Conservation (phyloP, 2,329 filamentous ascomycete genomes). For the Sarocladium strictum region DNA sequence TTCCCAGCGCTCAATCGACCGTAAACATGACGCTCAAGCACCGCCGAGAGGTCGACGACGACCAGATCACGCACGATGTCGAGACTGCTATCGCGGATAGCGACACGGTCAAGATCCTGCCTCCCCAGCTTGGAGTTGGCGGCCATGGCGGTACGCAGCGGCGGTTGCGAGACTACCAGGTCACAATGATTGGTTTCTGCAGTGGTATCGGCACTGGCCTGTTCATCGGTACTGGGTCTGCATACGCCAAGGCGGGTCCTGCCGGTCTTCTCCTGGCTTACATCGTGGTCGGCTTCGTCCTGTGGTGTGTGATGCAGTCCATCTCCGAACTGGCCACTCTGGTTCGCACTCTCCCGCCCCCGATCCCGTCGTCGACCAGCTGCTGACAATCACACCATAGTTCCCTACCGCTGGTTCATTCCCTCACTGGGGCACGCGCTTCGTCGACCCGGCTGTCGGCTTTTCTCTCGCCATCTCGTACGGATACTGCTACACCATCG, state of each 20-base stretch:
- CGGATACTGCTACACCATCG: slow-evolving; percentile 40
- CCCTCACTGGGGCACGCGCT: slow-evolving; percentile 18
- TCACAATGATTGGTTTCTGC: slow-evolving; percentile 8
- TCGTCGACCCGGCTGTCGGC: slow-evolving; percentile 21
- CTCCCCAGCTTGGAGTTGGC: slow-evolving; percentile 1
- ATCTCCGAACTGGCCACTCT: slow-evolving; percentile 25
- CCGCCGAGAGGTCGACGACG: background rate
- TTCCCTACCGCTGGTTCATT: slow-evolving; percentile 12
- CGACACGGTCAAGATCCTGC: background rate
- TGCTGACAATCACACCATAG: slow-evolving; percentile 1
- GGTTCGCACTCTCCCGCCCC: slow-evolving; percentile 14
- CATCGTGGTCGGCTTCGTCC: slow-evolving; percentile 43
- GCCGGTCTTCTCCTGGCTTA: slow-evolving; percentile 40
- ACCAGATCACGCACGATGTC: background rate
- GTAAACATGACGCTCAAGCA: background rate
- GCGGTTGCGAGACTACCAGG: slow-evolving; percentile 3
- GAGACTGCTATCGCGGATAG: background rate
- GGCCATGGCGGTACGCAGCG: slow-evolving; percentile 6
- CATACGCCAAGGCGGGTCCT: slow-evolving; percentile 20
- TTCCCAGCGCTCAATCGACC: background rate
- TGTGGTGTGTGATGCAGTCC: slow-evolving; percentile 47
- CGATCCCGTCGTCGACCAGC: slow-evolving; percentile 9
- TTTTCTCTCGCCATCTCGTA: slow-evolving; percentile 36
- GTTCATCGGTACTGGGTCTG: slow-evolving; percentile 14
- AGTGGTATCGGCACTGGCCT: slow-evolving; percentile 13